Conservation (phyloP, 2,329 filamentous ascomycete genomes). For the Diaporthe humulicola region DNA sequence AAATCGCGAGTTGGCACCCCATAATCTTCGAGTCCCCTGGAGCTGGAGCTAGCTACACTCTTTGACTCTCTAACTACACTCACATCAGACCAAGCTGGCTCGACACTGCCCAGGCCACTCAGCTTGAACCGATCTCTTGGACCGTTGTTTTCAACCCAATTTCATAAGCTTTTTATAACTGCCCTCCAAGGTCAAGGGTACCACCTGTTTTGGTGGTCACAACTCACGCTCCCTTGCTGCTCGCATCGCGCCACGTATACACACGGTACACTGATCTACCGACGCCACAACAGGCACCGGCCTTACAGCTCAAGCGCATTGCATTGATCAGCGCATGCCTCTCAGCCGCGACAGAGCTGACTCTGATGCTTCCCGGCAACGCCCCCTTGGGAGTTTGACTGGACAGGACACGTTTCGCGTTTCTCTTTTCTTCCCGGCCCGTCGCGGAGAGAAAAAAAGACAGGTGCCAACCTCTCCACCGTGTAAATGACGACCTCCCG, state of each 20-base stretch:
- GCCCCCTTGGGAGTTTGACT: constrained; percentile 29
- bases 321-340: constrained; percentile 37
- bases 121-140: not conserved
- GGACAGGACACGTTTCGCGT: constrained; percentile 33
- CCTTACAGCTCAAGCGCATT: constrained; percentile 16
- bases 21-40: not conserved
- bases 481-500: constrained; percentile 58
- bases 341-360: constrained; percentile 32
- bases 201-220: not conserved
- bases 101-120: not conserved
- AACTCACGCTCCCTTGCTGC: constrained; percentile 3
- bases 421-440: constrained; percentile 32
- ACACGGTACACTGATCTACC: not conserved
- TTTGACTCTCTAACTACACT: not conserved
- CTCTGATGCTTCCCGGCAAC: constrained; percentile 24
- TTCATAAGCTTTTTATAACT: not conserved
- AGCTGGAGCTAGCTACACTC: not conserved
- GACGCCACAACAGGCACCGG: constrained; percentile 28
- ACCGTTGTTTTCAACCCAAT: not conserved
- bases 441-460: constrained; percentile 8
- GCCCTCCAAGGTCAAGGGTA: not conserved
- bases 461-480: constrained; percentile 37
- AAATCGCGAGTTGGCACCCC: not conserved
- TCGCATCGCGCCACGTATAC: constrained; percentile 28
- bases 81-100: constrained; percentile 1